Percentiles rank a stretch among this genome's conserved stretches.
Conservation (phyloP, 345 rosid genomes). For the Nasturtium officinale region DNA sequence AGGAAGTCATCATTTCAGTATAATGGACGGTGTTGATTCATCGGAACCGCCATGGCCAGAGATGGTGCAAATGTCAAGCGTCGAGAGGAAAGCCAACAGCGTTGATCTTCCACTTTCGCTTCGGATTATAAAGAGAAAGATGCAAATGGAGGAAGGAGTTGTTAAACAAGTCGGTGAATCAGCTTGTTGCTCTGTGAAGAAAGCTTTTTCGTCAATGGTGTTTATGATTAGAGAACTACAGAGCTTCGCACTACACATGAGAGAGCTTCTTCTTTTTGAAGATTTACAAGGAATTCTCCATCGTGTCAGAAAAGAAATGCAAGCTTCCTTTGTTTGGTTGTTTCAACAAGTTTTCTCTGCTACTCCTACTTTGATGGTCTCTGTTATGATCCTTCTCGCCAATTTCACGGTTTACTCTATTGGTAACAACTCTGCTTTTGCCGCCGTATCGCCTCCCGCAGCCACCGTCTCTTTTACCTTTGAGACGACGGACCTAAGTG, state of each 20-base stretch:
- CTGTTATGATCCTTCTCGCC: constrained; percentile 87
- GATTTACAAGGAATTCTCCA: constrained; percentile 71
- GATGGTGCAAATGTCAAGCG: constrained; percentile 52
- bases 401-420: constrained; percentile 85
- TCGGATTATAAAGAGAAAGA: constrained; percentile 74
- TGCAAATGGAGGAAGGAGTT: constrained; percentile 71
- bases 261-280: constrained; percentile 66
- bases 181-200: constrained; percentile 74
- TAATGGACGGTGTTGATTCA: constrained; percentile 21
- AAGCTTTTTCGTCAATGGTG: constrained; percentile 94
- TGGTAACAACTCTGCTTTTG: constrained; percentile 59
- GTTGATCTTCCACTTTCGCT: constrained; percentile 85
- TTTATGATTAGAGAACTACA: constrained; percentile 88
- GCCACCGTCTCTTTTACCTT: constrained; percentile 34
- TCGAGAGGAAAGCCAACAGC: constrained; percentile 88
- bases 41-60: constrained; percentile 48
- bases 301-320: constrained; percentile 78
- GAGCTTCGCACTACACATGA: constrained; percentile 72
- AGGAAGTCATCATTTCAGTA: constrained; percentile 10
- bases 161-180: constrained; percentile 65
- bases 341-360: constrained; percentile 94
- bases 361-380: constrained; percentile 91
- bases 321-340: constrained; percentile 91
- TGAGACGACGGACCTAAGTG: constrained; percentile 34
- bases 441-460: constrained; percentile 38